A percentile compares a stretch with the other conserved stretches of the same genome.
phyloP scores from a whole-genome alignment of 2,329 filamentous ascomycete genomes.

The Curvularia hawaiiensis region DNA sequence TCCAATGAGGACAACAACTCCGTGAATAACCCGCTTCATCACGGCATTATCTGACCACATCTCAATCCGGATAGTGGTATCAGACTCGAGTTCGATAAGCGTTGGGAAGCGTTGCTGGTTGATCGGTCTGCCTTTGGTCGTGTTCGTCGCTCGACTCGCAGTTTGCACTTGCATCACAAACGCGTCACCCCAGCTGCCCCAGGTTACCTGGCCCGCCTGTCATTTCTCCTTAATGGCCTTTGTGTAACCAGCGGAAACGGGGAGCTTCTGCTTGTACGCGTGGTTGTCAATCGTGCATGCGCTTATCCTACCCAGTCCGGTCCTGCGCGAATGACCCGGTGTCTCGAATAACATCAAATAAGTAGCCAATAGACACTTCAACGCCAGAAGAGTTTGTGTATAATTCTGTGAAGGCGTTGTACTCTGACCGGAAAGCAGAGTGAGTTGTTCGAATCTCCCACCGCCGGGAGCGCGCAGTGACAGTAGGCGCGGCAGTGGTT shows the following conservation, averaged over 20 bases:
- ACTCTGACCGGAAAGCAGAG: constrained; percentile 23
- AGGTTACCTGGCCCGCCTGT: constrained; percentile 18
- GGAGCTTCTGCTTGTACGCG: constrained; percentile 12
- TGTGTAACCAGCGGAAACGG: constrained; percentile 35
- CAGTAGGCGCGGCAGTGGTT: constrained; percentile 19
- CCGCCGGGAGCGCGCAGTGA: constrained; percentile 35
- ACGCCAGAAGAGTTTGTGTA: constrained; percentile 2
- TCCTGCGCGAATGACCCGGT: constrained; percentile 21
- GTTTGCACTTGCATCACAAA: constrained; percentile 2
- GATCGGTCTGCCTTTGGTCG: neutral
- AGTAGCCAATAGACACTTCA: constrained; percentile 14
- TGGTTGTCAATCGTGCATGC: constrained; percentile 9
- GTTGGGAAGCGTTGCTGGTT: neutral
- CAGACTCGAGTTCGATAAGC: constrained; percentile 9
- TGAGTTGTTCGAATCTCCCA: constrained; percentile 40
- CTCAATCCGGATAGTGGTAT: neutral
- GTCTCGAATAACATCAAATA: constrained; percentile 12
- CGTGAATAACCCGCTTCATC: neutral
- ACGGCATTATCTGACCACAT: neutral
- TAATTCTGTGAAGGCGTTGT: constrained; percentile 10
- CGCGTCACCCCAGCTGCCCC: constrained; percentile 3
- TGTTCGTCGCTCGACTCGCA: neutral
- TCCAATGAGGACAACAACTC: neutral
- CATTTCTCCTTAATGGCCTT: constrained; percentile 23
- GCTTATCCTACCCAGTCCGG: constrained; percentile 14